These are phyloP conservation scores for Elongisporangium undulatum DNA, from an alignment of 352 stramenopile species.

Conservation along the genomic window DNA sequence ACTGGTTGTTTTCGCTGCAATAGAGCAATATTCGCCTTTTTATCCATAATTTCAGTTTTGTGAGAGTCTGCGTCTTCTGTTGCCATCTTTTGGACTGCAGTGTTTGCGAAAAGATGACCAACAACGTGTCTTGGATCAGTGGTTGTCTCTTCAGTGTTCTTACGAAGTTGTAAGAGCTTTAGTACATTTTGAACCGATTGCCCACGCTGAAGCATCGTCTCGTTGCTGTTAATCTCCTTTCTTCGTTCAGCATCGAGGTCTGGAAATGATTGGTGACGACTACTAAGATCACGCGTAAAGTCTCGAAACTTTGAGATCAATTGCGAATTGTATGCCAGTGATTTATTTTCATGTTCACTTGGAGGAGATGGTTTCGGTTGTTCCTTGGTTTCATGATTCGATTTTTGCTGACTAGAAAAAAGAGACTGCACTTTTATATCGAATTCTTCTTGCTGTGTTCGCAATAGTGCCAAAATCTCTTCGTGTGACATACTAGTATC, in stretches of 20 bases:
- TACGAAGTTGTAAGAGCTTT: constrained; percentile 46
- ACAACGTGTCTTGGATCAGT: background rate
- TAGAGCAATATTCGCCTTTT: background rate
- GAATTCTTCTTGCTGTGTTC: constrained; percentile 13
- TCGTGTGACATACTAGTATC: constrained; percentile 17
- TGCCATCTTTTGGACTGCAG: background rate
- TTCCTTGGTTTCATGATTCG: background rate
- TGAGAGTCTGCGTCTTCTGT: background rate
- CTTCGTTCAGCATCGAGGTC: background rate
- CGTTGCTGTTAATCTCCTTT: background rate
- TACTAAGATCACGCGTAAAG: background rate
- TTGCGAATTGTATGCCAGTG: background rate
- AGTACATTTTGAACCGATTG: constrained; percentile 47
- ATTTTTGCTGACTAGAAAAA: background rate
- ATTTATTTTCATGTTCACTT: background rate
- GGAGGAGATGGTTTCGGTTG: background rate
- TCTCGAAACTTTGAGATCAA: background rate
- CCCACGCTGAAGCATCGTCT: constrained; percentile 2
- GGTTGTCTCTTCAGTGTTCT: constrained; percentile 12
- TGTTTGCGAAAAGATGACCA: background rate
- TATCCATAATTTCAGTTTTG: background rate
- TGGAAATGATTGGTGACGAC: background rate
- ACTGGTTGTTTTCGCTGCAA: background rate
- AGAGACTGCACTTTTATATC: background rate
- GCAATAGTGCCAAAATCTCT: constrained; percentile 20